Evolutionary conservation across 2,329 filamentous ascomycete species (phyloP).

Genomic region (Phialophora tarda): DNA sequence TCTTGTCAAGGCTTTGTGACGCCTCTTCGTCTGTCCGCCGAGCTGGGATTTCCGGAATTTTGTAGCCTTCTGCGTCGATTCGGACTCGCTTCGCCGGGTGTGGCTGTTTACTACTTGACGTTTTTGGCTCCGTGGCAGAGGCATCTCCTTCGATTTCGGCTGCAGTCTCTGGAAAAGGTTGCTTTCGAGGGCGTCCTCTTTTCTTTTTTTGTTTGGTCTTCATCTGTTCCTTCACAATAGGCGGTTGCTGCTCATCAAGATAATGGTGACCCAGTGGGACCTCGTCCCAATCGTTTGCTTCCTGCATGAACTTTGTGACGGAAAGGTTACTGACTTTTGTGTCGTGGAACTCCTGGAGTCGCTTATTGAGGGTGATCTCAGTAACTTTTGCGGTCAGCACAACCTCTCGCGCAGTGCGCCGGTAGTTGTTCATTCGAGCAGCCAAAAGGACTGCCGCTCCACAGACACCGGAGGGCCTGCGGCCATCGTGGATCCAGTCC

Average conservation of each 20-base stretch:
- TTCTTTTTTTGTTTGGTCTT: conserved; percentile 62
- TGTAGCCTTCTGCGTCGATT: conserved; percentile 71
- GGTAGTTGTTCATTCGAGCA: conserved; percentile 97
- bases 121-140: conserved; percentile 47
- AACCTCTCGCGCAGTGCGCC: conserved; percentile 87
- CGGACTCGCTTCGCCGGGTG: conserved; percentile 46
- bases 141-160: conserved; percentile 56
- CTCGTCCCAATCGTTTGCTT: conserved; percentile 40
- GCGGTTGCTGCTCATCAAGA: conserved; percentile 58
- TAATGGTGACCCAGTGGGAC: conserved; percentile 43
- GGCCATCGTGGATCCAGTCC: conserved; percentile 75
- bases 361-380: conserved; percentile 88
- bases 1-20: conserved; percentile 41
- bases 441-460: conserved; percentile 93
- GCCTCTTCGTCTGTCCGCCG: conserved; percentile 51
- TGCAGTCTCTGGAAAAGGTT: conserved; percentile 44
- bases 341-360: conserved; percentile 86
- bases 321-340: conserved; percentile 85
- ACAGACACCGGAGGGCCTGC: conserved; percentile 90
- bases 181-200: conserved; percentile 44
- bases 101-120: conserved; percentile 46
- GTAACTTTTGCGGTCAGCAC: conserved; percentile 99
- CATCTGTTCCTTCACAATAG: conserved; percentile 69
- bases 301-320: conserved; percentile 76
- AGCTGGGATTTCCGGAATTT: conserved; percentile 58